A percentile compares a stretch with the other conserved stretches of the same genome.
These are phyloP conservation scores for Globisporangium spinosum DNA, from an alignment of 352 stramenopile genomes.

Conservation along the genomic window DNA sequence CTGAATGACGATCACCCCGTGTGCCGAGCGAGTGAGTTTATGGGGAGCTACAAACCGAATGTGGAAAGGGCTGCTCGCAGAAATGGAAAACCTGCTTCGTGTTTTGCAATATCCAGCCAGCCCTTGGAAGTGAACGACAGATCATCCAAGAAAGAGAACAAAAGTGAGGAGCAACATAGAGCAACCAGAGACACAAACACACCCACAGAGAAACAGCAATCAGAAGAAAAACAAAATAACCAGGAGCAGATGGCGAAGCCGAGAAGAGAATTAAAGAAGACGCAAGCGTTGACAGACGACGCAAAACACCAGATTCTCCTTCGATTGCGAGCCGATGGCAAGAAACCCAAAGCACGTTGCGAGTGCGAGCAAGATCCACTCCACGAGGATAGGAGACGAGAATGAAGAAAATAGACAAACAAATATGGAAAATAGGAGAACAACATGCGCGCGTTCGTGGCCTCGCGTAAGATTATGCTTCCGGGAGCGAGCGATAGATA, in stretches of 20 bases:
- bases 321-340: background rate
- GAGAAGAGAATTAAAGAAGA: background rate
- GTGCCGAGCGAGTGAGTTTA: constrained; percentile 4
- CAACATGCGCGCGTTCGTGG: too few species aligned
- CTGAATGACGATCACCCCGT: background rate
- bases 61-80: background rate
- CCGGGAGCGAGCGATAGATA: background rate
- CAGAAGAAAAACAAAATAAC: background rate
- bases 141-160: background rate
- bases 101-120: background rate
- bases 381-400: background rate
- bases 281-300: background rate
- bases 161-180: background rate
- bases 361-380: background rate
- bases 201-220: background rate
- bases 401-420: background rate
- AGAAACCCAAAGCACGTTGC: background rate
- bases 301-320: background rate
- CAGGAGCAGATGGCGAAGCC: background rate
- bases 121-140: background rate
- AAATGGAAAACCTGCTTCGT: background rate
- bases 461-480: background rate
- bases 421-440: background rate
- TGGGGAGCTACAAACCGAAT: background rate
- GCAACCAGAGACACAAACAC: background rate